Base-by-base conservation (phyloP, 1,139 yeast genomes). In the Candida gigantensis region DNA sequence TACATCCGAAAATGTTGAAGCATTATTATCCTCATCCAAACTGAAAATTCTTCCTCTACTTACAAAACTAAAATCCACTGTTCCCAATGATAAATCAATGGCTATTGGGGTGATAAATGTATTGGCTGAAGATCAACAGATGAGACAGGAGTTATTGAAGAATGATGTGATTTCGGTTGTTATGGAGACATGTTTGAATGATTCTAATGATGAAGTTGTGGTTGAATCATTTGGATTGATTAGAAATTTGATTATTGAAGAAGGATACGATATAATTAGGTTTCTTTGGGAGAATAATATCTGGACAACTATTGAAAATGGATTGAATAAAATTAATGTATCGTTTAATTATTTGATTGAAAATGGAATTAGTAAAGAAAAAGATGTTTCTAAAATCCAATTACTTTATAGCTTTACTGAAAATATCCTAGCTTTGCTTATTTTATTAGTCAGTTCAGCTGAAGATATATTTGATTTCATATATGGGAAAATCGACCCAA, bases 201-300 rank as follows among this genome's bases (percentile, higher is more conserved):
- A 88, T 52, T 57, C 73, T 16, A 79, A 81, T 49, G 81, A 79
- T 38, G 95, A 88, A 49, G 77, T 87, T 35, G 81, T 84, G 11
- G 84, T 85, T 15, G 95, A 85, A 50, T 73, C 90, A 0, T 84
- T 77, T 53, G 97, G 96, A 1, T 66, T 90, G 34, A 63, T 92
- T 46, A 74, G 96, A 55, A 88, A 86, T 54, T 54, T 90, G 37
- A 82, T 84, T 3, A 70, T 87, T 35, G 95, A 88, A 55, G 95
- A 88, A 61, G 97, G 96, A n/a, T 81, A 87, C 50, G 95, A 87
- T 45, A 75, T 87, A 19, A 79, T 89, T 25, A 74, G 77, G 20
- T 79, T 77, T 56, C 59, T 85, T 39, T 84, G 95, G 86, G 76
- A 97, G 57, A 79, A 81, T 18, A 80, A 84, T 42, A 77, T 92